Base-by-base conservation (phyloP, 2,329 filamentous ascomycete genomes). In the Apiospora sp. region DNA sequence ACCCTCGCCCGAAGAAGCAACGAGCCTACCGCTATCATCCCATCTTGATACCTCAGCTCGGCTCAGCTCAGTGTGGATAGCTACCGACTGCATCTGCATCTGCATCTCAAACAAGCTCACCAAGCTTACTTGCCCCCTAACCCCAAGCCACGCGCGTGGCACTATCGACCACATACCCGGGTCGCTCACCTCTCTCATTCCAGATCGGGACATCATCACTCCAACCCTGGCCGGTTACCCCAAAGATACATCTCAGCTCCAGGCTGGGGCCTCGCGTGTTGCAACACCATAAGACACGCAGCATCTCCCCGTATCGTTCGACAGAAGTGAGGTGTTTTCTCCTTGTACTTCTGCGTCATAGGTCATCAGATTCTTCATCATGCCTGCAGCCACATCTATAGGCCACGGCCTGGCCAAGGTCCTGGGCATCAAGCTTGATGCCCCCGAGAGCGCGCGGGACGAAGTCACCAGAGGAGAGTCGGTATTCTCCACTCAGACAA, bases 401-500 rank as follows among this genome's bases (percentile, higher is more conserved):
- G 93, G 94, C 83, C 92, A 92, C 79, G 85, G 87, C 77, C 82
- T 97, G 81, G 95, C 95, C 80, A 96, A 94, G 82, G 87, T 87
- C 74, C 87, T 98, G 48, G 92, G 93, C 73, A 97, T 98, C 87
- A 93, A 96, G 82, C 85, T 97, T 44, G 86, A 94, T 74, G 90
- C 92, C 74, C 87, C 90, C 61, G 88, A 95, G 73, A 84, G 84
- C 48, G 83, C 83, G 71, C 78, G 83, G 27, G 91, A 94, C 69
- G 88, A 91, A 67, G 87, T 94, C 70, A 93, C 92, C 16, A 87
- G 92, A 67, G 93, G 93, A 77, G 94, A 96, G 82, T 97, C 94
- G 0, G 87, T 93, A 73, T 91, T 94, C 78, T 96, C 95, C 0
- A 86, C 90, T 48, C 88, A 89, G 61, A 94, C 91, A 1, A 89